Percentiles rank a stretch among this genome's conserved stretches.
Conservation (phyloP, 805 yeast species). For the Jamesozyma hellenica region DNA sequence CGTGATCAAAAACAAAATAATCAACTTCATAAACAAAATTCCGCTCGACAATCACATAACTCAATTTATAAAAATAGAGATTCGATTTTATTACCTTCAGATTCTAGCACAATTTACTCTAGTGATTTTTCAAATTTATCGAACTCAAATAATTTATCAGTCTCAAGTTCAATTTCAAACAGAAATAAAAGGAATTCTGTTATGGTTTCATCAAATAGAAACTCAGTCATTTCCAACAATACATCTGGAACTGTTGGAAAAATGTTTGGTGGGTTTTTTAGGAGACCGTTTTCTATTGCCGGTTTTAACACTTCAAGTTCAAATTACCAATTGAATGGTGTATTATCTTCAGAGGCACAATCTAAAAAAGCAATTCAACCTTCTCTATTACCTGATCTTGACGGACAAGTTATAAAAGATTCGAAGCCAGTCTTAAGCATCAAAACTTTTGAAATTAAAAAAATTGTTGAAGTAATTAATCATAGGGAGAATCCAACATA, state of each 20-base stretch:
- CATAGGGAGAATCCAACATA: constrained; percentile 20
- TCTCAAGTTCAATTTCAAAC: constrained; percentile 2
- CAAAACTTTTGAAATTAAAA: constrained; percentile 36
- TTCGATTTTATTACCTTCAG: constrained; percentile 8
- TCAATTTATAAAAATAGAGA: constrained; percentile 10
- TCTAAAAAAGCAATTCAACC: constrained; percentile 33
- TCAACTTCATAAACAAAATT: constrained; percentile 14
- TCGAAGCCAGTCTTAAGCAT: constrained; percentile 40
- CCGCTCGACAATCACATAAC: too few relatives aligned
- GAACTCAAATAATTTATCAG: constrained; percentile 3
- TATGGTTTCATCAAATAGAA: constrained; percentile 12
- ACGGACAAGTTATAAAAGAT: constrained; percentile 31
- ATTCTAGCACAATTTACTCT: background rate
- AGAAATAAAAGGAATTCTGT: constrained; percentile 22
- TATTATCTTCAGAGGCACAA: constrained; percentile 32
- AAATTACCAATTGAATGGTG: constrained; percentile 18
- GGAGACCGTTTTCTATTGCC: constrained; percentile 52
- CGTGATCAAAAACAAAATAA: constrained; percentile 28
- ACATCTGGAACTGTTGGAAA: constrained; percentile 28
- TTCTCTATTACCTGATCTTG: constrained; percentile 50
- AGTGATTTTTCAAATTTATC: constrained; percentile 1
- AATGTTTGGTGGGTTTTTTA: constrained; percentile 51
- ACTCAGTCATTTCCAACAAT: constrained; percentile 12
- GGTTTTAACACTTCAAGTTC: constrained; percentile 29
- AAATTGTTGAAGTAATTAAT: constrained; percentile 31